Conservation (phyloP, 768 basidiomycete genomes). For the Pulveroboletus ravenelii region DNA sequence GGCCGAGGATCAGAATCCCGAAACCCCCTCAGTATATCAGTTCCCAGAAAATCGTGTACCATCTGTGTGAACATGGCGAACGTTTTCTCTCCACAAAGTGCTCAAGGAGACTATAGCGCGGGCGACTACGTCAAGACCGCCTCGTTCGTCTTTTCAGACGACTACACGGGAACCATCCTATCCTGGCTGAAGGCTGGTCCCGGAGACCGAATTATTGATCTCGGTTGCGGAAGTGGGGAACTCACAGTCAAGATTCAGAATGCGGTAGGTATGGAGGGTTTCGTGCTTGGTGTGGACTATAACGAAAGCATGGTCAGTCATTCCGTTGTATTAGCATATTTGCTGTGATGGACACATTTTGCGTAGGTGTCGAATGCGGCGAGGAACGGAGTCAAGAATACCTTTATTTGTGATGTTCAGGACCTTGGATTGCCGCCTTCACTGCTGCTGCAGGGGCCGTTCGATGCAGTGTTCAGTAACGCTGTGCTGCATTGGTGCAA, state of each 20-base stretch:
- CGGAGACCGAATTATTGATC: constrained; percentile 68
- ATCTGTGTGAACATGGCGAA: constrained; percentile 8
- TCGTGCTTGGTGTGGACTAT: constrained; percentile 65
- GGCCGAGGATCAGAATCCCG: constrained; percentile 21
- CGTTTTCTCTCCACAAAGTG: not conserved
- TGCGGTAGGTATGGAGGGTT: constrained; percentile 47
- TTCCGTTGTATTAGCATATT: not conserved
- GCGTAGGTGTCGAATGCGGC: constrained; percentile 51
- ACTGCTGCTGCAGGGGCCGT: constrained; percentile 35
- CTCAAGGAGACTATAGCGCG: constrained; percentile 52
- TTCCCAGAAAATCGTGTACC: not conserved
- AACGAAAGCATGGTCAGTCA: constrained; percentile 66
- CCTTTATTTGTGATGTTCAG: constrained; percentile 55
- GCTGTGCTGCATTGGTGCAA: constrained; percentile 88
- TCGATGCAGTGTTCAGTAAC: constrained; percentile 77
- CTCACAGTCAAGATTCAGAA: constrained; percentile 56
- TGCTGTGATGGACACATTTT: not conserved
- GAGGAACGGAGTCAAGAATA: constrained; percentile 41
- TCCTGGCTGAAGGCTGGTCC: constrained; percentile 55
- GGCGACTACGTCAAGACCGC: constrained; percentile 58
- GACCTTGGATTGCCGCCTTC: constrained; percentile 34
- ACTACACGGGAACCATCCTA: constrained; percentile 50
- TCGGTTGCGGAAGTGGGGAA: constrained; percentile 84
- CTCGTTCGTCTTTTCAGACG: constrained; percentile 59
- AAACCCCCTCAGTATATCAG: constrained; percentile 8